Conservation (phyloP, 352 stramenopile species). For the Hyaloperonospora brassicae region DNA sequence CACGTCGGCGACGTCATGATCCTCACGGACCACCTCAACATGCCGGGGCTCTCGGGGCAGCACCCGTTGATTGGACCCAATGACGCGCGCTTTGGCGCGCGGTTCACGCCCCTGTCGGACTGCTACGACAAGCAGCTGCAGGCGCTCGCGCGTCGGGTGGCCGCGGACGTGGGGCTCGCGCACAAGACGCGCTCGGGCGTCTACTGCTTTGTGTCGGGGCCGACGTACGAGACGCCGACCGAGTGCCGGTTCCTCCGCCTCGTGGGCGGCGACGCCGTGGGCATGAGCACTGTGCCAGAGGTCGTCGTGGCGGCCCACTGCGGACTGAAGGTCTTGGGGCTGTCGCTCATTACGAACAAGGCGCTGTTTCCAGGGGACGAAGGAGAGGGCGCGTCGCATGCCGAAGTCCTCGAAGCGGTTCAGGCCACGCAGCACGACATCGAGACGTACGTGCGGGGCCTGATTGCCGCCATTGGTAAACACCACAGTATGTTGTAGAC, state of each 20-base stretch:
- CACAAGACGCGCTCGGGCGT: constrained; percentile 83
- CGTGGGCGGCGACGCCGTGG: constrained; percentile 90
- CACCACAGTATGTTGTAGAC: constrained; percentile 20
- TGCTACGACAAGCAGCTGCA: constrained; percentile 90
- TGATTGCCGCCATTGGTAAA: constrained; percentile 24
- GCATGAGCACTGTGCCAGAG: constrained; percentile 95
- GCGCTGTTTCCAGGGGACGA: constrained; percentile 80
- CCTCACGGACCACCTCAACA: constrained; percentile 94
- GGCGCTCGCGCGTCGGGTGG: constrained; percentile 68
- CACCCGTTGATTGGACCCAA: constrained; percentile 94
- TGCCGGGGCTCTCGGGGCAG: constrained; percentile 89
- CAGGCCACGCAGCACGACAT: constrained; percentile 54
- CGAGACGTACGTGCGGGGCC: constrained; percentile 32
- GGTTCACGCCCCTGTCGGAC: constrained; percentile 94
- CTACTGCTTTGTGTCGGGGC: constrained; percentile 95
- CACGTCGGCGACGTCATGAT: constrained; percentile 96
- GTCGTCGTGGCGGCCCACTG: constrained; percentile 93
- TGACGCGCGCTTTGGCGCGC: constrained; percentile 89
- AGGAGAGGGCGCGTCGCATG: constrained; percentile 79
- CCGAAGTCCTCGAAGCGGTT: constrained; percentile 90
- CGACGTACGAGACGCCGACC: constrained; percentile 93
- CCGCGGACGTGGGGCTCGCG: constrained; percentile 68
- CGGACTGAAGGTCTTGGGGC: constrained; percentile 91
- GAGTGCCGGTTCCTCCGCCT: constrained; percentile 91
- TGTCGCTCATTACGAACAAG: constrained; percentile 96